Base-by-base conservation (phyloP, 169 alveolate genomes). In the Eimeria praecox region DNA sequence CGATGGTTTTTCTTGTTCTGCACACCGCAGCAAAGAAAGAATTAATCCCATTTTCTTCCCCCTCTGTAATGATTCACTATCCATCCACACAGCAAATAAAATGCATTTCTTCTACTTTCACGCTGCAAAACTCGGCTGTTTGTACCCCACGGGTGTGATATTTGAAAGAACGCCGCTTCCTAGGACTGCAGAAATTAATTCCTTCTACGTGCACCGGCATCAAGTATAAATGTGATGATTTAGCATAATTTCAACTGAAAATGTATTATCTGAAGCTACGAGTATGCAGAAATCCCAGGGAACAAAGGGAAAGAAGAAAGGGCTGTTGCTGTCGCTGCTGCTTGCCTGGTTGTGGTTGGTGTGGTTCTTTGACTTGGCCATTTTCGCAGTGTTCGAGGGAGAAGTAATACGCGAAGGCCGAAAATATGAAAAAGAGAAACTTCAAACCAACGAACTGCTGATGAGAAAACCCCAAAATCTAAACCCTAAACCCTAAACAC, bases 281-380 rank as follows among this genome's bases (percentile, higher is more conserved):
- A n/a, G n/a, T n/a, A n/a, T n/a, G n/a, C n/a, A n/a, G n/a, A n/a
- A n/a, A n/a, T n/a, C n/a, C n/a, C n/a, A n/a, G n/a, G n/a, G n/a
- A n/a, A n/a, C n/a, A n/a, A n/a, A n/a, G n/a, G n/a, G n/a, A n/a
- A n/a, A n/a, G n/a, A n/a, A n/a, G n/a, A n/a, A n/a, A n/a, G n/a
- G n/a, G 83, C 52, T 82, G 35, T 27, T 46, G 90, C 73, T 59
- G 78, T 27, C 30, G 73, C 52, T 56, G 77, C 80, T 24, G 85
- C 97, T 82, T 89, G 97, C 98, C 98, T 98, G 98, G 96, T 98
- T 98, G 96, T 98, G 99, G 95, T 97, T 98, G 52, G 99, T 98
- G 97, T 98, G 99, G 97, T 98, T 98, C 98, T 98, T 98, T 52
- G 99, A 98, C 96, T 98, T 98, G 66, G 99, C 99, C 99, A 98